Evolutionary conservation across 768 basidiomycete species (phyloP).

Genomic region (Auricularia sp.): DNA sequence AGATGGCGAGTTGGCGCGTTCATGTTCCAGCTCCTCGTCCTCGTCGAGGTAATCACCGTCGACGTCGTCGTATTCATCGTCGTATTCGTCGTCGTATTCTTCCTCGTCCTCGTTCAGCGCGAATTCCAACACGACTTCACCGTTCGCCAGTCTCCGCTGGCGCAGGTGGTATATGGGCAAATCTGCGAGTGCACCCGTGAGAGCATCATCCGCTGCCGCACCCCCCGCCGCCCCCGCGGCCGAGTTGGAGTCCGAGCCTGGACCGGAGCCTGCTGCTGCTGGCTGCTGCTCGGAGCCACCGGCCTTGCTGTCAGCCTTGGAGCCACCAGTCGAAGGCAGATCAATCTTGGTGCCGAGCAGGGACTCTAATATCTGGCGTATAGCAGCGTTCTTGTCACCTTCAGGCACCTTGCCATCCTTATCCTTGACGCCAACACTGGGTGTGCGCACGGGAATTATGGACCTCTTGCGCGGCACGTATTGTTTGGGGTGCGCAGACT

Average conservation of each 20-base stretch:
- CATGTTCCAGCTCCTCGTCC: constrained; percentile 28
- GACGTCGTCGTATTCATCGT: constrained; percentile 6
- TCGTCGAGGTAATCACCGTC: constrained; percentile 20
- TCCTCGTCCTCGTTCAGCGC: constrained; percentile 11
- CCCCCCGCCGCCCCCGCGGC: not conserved
- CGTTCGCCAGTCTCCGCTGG: constrained; percentile 2
- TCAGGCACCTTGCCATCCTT: not conserved
- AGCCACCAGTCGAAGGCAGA: not conserved
- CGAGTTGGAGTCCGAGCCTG: not conserved
- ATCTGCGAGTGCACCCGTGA: not conserved
- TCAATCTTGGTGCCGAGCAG: not conserved
- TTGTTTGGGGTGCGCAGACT: constrained; percentile 1
- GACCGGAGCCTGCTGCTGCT: not conserved
- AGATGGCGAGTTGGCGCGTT: constrained; percentile 14
- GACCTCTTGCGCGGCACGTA: not conserved
- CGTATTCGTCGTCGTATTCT: constrained; percentile 13
- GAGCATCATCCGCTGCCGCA: not conserved
- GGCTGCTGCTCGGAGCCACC: not conserved
- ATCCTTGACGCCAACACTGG: not conserved
- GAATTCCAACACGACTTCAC: constrained; percentile 16
- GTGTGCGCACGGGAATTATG: not conserved
- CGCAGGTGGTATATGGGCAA: not conserved
- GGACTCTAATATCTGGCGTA: not conserved
- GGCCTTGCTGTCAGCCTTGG: not conserved
- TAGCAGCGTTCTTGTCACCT: not conserved